These are phyloP conservation scores for Choiromyces venosus DNA, from an alignment of 495 filamentous ascomycete species.

Conservation along the genomic window DNA sequence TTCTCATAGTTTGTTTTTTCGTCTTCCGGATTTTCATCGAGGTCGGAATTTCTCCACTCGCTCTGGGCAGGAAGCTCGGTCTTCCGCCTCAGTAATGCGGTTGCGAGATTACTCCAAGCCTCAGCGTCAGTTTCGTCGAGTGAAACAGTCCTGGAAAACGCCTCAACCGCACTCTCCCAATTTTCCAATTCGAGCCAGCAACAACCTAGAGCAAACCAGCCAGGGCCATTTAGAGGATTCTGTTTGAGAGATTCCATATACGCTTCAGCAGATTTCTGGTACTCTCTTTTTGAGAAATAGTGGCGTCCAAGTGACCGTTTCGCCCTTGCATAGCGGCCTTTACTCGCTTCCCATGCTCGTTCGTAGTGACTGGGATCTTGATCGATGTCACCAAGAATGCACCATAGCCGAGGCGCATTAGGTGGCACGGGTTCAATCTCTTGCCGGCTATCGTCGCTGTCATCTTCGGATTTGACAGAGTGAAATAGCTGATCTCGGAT, in stretches of 20 bases:
- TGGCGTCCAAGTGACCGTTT: constrained; percentile 79
- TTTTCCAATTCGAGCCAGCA: constrained; percentile 69
- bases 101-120: constrained; percentile 91
- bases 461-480: constrained; percentile 41
- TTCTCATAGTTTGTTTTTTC: constrained; percentile 36
- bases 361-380: constrained; percentile 67
- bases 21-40: constrained; percentile 46
- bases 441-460: background rate
- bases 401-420: constrained; percentile 83
- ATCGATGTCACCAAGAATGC: constrained; percentile 89
- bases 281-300: constrained; percentile 59
- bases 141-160: constrained; percentile 72
- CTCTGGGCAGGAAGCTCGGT: constrained; percentile 33
- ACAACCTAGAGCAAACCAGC: constrained; percentile 88
- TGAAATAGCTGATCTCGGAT: constrained; percentile 72
- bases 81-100: constrained; percentile 58
- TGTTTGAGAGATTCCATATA: constrained; percentile 70
- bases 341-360: constrained; percentile 83
- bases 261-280: constrained; percentile 65
- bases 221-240: constrained; percentile 70
- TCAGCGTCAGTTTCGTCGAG: constrained; percentile 84
- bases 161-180: constrained; percentile 76
- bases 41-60: constrained; percentile 30
- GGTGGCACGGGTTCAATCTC: constrained; percentile 63
- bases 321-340: constrained; percentile 71